Evolutionary conservation across 768 basidiomycete genomes (phyloP).

Genomic region (Termitomyces sp.): DNA sequence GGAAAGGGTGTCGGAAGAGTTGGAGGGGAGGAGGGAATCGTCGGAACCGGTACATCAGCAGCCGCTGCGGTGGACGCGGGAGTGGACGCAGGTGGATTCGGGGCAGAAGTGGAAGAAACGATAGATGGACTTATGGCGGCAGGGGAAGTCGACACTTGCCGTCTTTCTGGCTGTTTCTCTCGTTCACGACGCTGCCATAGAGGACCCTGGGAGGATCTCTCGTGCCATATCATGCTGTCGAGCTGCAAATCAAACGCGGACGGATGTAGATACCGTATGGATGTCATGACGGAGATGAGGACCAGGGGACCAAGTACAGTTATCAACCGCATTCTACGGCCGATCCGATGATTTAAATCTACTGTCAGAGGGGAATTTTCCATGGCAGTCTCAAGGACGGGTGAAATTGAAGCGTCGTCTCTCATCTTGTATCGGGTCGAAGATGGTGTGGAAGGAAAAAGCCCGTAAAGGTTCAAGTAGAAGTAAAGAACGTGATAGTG

Average conservation of each 20-base stretch:
- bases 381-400: slow-evolving; percentile 7
- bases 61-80: slow-evolving; percentile 15
- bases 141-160: slow-evolving; percentile 8
- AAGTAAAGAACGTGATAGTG: slow-evolving; percentile 12
- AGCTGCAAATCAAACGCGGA: slow-evolving; percentile 37
- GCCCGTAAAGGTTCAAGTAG: not conserved
- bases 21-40: slow-evolving; percentile 45
- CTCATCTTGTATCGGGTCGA: slow-evolving; percentile 8
- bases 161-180: slow-evolving; percentile 24
- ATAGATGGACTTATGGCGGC: slow-evolving; percentile 6
- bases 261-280: slow-evolving; percentile 47
- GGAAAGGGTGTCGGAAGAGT: slow-evolving; percentile 71
- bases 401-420: slow-evolving; percentile 4
- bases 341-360: slow-evolving; percentile 34
- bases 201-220: slow-evolving; percentile 19
- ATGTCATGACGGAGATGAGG: slow-evolving; percentile 48
- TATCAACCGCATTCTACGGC: slow-evolving; percentile 41
- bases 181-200: slow-evolving; percentile 39
- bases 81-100: slow-evolving; percentile 12
- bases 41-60: slow-evolving; percentile 30
- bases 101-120: slow-evolving; percentile 11
- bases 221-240: slow-evolving; percentile 22
- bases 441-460: slow-evolving; percentile 5
- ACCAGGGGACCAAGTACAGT: slow-evolving; percentile 51
- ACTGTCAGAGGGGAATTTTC: slow-evolving; percentile 1